Percentiles rank a stretch among this genome's conserved stretches.
phyloP scores from a whole-genome alignment of 2,329 filamentous ascomycete species.

The Zymoseptoria crescenta region DNA sequence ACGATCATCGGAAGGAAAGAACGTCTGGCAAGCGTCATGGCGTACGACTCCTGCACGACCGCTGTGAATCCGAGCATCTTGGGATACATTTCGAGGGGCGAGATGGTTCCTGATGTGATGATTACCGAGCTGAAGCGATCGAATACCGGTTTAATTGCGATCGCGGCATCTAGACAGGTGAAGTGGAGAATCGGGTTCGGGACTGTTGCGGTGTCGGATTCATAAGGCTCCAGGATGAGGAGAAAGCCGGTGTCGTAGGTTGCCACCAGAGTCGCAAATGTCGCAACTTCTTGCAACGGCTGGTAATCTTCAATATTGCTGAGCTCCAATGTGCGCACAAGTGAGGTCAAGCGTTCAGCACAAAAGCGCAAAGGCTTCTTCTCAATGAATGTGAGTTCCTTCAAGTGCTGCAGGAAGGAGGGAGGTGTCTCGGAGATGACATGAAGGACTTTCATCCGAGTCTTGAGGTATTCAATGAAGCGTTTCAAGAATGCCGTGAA shows the following conservation, averaged over 20 bases:
- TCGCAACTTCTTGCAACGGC: slow-evolving; percentile 91
- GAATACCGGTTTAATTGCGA: slow-evolving; percentile 95
- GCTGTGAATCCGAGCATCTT: slow-evolving; percentile 94
- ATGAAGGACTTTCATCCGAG: slow-evolving; percentile 94
- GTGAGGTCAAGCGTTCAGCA: slow-evolving; percentile 84
- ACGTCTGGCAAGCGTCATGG: slow-evolving; percentile 85
- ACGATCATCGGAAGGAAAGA: slow-evolving; percentile 99
- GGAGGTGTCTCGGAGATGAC: slow-evolving; percentile 95
- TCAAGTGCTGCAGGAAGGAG: slow-evolving; percentile 86
- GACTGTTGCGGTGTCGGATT: slow-evolving; percentile 89
- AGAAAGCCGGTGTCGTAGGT: slow-evolving; percentile 97
- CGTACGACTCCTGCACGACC: slow-evolving; percentile 93
- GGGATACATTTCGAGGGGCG: slow-evolving; percentile 95
- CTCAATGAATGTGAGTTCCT: slow-evolving; percentile 95
- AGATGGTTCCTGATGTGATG: slow-evolving; percentile 95
- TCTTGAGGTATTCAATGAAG: slow-evolving; percentile 93
- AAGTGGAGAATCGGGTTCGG: slow-evolving; percentile 97
- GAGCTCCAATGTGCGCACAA: slow-evolving; percentile 88
- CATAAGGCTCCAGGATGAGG: slow-evolving; percentile 92
- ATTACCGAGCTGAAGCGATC: slow-evolving; percentile 97
- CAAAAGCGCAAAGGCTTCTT: slow-evolving; percentile 92
- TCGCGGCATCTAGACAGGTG: slow-evolving; percentile 91
- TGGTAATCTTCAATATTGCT: slow-evolving; percentile 98
- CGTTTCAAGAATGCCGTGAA: slow-evolving; percentile 91
- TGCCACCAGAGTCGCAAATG: slow-evolving; percentile 89